Base-by-base conservation (phyloP, 2,329 filamentous ascomycete genomes). In the Pseudogymnoascus sp. region DNA sequence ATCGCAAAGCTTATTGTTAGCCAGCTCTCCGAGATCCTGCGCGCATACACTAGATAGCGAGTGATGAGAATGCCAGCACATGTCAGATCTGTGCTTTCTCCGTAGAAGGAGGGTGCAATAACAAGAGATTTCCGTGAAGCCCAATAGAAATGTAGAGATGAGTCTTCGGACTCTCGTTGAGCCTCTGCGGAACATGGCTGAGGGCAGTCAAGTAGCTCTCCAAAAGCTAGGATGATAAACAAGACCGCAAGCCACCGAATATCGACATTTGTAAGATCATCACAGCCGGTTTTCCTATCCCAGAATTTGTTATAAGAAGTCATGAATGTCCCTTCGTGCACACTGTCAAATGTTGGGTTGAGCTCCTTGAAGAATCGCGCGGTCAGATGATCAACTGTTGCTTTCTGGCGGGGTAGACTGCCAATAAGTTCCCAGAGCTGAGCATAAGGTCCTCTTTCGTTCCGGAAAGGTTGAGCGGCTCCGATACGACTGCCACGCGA, bases 391-490 rank as follows among this genome's bases (percentile, higher is more conserved):
- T 77, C 75, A 1, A 76, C 76, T 0, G 71, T 72, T 1, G 71
- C 66, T 64, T 75, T 76, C 33, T 72, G 73, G 1, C 75, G 71
- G 1, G 76, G 76, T 5, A 78, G 64, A 1, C 73, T 64, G 0
- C 76, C 76, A 4, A 78, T 67, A 1, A 78, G 65, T 55, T 78
- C 76, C 76, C 76, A 78, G 11, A 77, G 73, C 43, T 76, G 75
- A 2, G 73, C 75, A 64, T 72, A 69, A 5, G 66, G 71, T 4
- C 68, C 71, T 37, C 65, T 69, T 58, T 71, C 70, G 49, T 68
- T 69, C 55, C 65, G 69, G 63, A 69, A 74, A 21, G 70, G 71
- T 43, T 69, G 69, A 35, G 66, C 63, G 49, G 63, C 43, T n/a
- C 43, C 69, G 38, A 66, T 68, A 16, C 49, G 59, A 8, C 61